phyloP scores from a whole-genome alignment of 1,284 basidiomycete species.

The Cutaneotrichosporon mucoides region DNA sequence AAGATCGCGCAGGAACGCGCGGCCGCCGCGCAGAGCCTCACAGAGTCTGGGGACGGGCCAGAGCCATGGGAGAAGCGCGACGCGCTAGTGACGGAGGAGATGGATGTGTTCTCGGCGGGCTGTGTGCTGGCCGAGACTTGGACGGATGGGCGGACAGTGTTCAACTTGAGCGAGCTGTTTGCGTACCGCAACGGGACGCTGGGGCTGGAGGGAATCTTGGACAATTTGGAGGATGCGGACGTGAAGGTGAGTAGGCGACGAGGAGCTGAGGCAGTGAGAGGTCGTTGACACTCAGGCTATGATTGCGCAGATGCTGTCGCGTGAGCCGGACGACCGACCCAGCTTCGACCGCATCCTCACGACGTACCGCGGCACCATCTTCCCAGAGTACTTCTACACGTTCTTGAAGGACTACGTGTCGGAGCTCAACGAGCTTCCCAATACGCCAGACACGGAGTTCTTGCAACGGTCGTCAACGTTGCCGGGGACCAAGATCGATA shows the following conservation, averaged over 20 bases:
- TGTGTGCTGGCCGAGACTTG: conserved; percentile 97
- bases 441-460: conserved; percentile 20
- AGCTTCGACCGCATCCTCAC: conserved; percentile 79
- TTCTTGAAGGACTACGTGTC: conserved; percentile 87
- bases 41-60: conserved; percentile 4
- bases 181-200: conserved; percentile 87
- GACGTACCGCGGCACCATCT: conserved; percentile 69
- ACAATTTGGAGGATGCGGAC: conserved; percentile 71
- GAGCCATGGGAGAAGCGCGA: conserved; percentile 57
- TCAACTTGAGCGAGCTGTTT: conserved; percentile 92
- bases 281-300: conserved; percentile 58
- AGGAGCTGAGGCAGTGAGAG: background rate
- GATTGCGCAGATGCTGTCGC: conserved; percentile 83
- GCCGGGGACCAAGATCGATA: conserved; percentile 39
- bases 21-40: conserved; percentile 55
- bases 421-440: conserved; percentile 63
- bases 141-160: conserved; percentile 87
- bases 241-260: conserved; percentile 61
- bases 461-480: conserved; percentile 23
- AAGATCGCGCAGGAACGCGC: conserved; percentile 61
- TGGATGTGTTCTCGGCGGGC: conserved; percentile 96
- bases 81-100: conserved; percentile 82
- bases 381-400: conserved; percentile 89
- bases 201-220: conserved; percentile 68
- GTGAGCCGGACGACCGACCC: conserved; percentile 71